phyloP scores from a whole-genome alignment of 192 early-diverging fungal genomes.

The Hyaloraphidium curvatum region DNA sequence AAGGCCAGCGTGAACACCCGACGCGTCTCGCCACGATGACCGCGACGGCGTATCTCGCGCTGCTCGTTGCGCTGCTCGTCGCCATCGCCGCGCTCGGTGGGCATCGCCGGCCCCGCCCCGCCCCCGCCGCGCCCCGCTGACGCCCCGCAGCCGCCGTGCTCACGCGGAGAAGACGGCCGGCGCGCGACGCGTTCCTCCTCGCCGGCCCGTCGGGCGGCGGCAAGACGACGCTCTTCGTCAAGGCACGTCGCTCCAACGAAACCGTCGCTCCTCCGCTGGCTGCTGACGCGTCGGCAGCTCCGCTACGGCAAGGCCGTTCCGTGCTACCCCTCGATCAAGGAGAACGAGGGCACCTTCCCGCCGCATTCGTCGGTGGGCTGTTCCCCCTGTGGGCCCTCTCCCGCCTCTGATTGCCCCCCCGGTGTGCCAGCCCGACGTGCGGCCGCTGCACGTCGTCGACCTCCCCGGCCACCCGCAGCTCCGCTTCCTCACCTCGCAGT shows the following conservation, averaged over 20 bases:
- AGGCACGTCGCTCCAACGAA: conserved; percentile 4
- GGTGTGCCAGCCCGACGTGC: background rate
- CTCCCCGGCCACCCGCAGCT: conserved; percentile 77
- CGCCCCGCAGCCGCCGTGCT: too few species aligned
- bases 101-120: too few species aligned
- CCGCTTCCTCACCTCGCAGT: conserved; percentile 49
- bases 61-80: too few species aligned
- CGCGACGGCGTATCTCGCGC: too few species aligned
- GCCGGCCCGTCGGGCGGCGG: conserved; percentile 18
- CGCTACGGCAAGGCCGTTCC: conserved; percentile 18
- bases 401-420: background rate
- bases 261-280: background rate
- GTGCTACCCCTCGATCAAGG: conserved; percentile 49
- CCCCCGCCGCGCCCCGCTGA: too few species aligned
- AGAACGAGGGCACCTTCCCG: conserved; percentile 39
- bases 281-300: conserved; percentile 17
- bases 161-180: too few species aligned
- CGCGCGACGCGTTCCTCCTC: conserved; percentile 15
- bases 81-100: too few species aligned
- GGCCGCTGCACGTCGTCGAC: conserved; percentile 45
- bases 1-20: too few species aligned
- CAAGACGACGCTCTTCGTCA: conserved; percentile 19
- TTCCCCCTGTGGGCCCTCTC: background rate
- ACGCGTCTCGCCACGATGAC: too few species aligned
- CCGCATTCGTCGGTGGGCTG: background rate